Conservation (phyloP, 306 rosid species). For the Malus orientalis region DNA sequence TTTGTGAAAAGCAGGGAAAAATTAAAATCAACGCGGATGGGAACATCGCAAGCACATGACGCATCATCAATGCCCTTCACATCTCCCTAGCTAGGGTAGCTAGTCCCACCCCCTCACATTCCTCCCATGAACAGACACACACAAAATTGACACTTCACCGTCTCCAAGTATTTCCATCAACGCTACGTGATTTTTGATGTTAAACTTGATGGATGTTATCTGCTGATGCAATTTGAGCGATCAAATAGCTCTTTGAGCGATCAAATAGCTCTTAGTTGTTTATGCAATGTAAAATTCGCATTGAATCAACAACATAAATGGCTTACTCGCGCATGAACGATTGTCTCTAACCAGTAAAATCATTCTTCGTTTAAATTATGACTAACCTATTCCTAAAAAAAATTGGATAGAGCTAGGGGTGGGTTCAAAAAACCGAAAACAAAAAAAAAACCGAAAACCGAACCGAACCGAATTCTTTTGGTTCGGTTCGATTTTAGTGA, state of each 20-base stretch:
- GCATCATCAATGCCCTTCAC: conserved; percentile 43
- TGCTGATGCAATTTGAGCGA: not conserved
- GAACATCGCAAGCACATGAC: conserved; percentile 42
- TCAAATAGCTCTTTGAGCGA: not conserved
- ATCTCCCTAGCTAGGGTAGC: not conserved
- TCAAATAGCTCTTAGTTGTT: not conserved
- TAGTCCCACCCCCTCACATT: conserved; percentile 11
- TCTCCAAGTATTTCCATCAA: not conserved
- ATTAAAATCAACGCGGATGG: conserved; percentile 21
- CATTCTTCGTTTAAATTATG: not conserved
- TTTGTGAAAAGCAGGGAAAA: conserved; percentile 1
- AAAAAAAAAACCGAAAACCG: too few species aligned
- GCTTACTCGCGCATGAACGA: too few species aligned
- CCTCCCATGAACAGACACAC: conserved; percentile 17
- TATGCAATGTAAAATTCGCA: too few species aligned
- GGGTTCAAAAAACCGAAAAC: too few species aligned
- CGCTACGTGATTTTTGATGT: not conserved
- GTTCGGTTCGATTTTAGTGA: too few species aligned
- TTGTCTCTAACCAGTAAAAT: too few species aligned
- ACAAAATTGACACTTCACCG: not conserved
- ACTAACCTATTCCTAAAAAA: too few species aligned
- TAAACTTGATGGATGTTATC: too few species aligned
- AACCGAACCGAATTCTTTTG: too few species aligned
- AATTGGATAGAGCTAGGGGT: not conserved
- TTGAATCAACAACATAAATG: too few species aligned